Evolutionary conservation across 2,329 filamentous ascomycete species (phyloP), one percentile per base, ranked within the genome.

Genomic region (Aspergillus uvarum): DNA sequence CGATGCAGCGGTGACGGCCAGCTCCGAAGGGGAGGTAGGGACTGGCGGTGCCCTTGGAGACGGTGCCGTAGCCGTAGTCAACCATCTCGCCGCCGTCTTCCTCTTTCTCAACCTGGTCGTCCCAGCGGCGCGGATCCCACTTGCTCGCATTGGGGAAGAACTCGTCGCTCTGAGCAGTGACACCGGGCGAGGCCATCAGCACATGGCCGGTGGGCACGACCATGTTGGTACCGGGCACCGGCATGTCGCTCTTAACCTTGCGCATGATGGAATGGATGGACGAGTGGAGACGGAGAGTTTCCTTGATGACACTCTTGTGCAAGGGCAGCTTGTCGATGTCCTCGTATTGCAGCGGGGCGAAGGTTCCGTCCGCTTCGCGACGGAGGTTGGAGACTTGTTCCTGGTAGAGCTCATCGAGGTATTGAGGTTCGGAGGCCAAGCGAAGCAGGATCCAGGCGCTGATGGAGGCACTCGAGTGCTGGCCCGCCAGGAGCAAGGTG

Each of bases 111-210:
- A 68, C 54, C 55, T 66, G 54, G n/a, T 67, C 77, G 64, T 87
- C 84, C 88, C 78, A 89, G 47, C 80, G 81, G 70, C 85, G 83
- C 3, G 87, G 86, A 65, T 89, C 83, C 85, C 87, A 89, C 6
- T 70, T 67, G 48, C 79, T 71, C 1, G 86, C 78, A 65, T 87
- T 80, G 2, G 83, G 79, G 73, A 91, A 91, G 74, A 87, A 80
- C 51, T 84, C 80, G 2, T 85, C 79, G 62, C 82, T 83, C 38
- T 83, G 78, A 1, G 78, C 74, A 2, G 76, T 79, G 63, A 94
- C 89, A 61, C 90, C 91, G 1, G 92, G 92, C 0, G 93, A 90
- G 32, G 93, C 87, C 65, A 97, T 86, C 47, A 97, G 85, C 24
- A 84, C 85, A 79, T 96, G 92, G 35, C 83, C 86, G 1, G 89